A percentile compares a stretch with the other conserved stretches of the same genome.
Evolutionary conservation across 176 grass and related monocot species (phyloP).

Genomic region (Carex myosuroides): DNA sequence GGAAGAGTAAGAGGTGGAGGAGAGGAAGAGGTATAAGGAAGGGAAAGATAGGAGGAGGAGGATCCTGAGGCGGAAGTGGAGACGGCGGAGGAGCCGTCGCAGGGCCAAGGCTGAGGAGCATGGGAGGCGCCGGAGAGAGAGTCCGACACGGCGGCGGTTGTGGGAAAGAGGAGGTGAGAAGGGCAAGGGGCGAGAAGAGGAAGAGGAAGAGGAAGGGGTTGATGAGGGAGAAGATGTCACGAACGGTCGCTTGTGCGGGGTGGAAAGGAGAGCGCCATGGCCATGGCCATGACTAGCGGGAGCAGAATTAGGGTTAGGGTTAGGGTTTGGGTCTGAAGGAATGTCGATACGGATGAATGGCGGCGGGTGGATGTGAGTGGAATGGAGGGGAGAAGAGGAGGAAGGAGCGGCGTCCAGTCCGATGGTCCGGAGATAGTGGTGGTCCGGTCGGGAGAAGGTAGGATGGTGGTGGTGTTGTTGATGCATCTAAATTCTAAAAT

Average conservation of each 20-base stretch:
- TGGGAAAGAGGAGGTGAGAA: slow-evolving; percentile 30
- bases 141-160: slow-evolving; percentile 33
- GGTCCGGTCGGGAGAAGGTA: slow-evolving; percentile 12
- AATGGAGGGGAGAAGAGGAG: slow-evolving; percentile 23
- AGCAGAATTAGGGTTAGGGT: slow-evolving; percentile 19
- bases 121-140: slow-evolving; percentile 20
- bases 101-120: slow-evolving; percentile 35
- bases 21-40: slow-evolving; percentile 51
- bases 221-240: slow-evolving; percentile 1
- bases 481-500: slow-evolving; percentile 59
- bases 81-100: slow-evolving; percentile 47
- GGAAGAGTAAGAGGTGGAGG: slow-evolving; percentile 25
- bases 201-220: slow-evolving; percentile 27
- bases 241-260: slow-evolving; percentile 27
- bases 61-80: slow-evolving; percentile 68
- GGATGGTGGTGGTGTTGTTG: slow-evolving; percentile 16
- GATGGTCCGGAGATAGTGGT: slow-evolving; percentile 29
- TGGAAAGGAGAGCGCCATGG: slow-evolving; percentile 12
- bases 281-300: background rate
- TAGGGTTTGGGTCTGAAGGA: slow-evolving; percentile 48
- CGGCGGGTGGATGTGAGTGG: slow-evolving; percentile 13
- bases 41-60: slow-evolving; percentile 62
- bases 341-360: slow-evolving; percentile 67
- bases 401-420: slow-evolving; percentile 21
- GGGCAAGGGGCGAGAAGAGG: slow-evolving; percentile 31